A percentile compares a stretch with the other conserved stretches of the same genome.
Evolutionary conservation across 345 rosid species (phyloP).

Genomic region (Eucalyptus sp.): DNA sequence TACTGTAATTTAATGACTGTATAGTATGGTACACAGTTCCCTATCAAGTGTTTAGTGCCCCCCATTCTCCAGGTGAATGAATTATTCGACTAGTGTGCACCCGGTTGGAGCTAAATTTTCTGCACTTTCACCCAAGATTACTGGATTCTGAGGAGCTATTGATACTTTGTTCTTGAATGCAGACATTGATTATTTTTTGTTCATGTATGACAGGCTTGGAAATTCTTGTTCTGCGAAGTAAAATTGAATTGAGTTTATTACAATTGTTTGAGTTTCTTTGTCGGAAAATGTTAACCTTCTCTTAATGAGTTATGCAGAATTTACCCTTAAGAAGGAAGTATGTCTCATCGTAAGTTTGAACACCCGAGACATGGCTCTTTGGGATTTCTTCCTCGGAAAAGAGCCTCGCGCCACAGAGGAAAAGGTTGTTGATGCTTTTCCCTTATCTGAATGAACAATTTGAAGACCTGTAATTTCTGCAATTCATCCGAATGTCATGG

Average conservation of each 20-base stretch:
- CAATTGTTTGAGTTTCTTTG: background rate
- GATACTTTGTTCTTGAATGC: background rate
- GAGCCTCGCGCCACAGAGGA: slow-evolving; percentile 73
- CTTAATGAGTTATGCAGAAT: background rate
- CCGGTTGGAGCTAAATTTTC: background rate
- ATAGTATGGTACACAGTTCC: background rate
- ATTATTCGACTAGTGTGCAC: background rate
- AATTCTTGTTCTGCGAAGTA: background rate
- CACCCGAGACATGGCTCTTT: slow-evolving; percentile 90
- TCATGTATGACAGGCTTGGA: background rate
- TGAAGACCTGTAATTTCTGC: background rate
- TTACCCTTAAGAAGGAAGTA: slow-evolving; percentile 6
- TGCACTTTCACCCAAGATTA: background rate
- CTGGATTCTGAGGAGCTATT: background rate
- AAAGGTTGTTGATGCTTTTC: slow-evolving; percentile 35
- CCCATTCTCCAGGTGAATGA: background rate
- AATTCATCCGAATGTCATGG: background rate
- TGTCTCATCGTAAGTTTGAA: slow-evolving; percentile 97
- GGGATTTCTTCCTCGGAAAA: slow-evolving; percentile 87
- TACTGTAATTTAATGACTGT: background rate
- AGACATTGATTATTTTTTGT: background rate
- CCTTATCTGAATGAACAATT: background rate
- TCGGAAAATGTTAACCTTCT: background rate
- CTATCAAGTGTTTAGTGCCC: background rate
- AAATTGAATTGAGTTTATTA: background rate